Conservation (phyloP, 2,329 filamentous ascomycete species). For the Parascedosporium putredinis region DNA sequence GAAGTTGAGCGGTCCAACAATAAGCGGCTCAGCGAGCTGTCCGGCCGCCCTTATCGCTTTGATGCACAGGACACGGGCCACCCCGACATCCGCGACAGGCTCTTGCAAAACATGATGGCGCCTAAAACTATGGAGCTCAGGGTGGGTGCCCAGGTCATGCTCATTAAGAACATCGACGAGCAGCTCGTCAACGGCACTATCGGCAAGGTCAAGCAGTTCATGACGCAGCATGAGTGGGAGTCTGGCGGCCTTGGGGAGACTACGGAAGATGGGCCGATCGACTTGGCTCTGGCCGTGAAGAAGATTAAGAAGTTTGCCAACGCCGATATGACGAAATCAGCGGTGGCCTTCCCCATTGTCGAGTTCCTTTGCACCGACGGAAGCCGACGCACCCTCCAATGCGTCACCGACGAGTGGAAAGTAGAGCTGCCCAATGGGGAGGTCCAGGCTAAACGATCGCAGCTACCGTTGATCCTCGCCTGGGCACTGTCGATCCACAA, state of each 20-base stretch:
- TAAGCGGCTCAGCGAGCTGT: constrained; percentile 59
- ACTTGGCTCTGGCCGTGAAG: constrained; percentile 39
- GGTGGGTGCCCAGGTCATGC: constrained; percentile 91
- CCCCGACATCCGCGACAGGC: constrained; percentile 57
- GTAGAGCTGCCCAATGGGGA: constrained; percentile 94
- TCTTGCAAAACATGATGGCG: constrained; percentile 88
- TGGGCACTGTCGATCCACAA: constrained; percentile 99
- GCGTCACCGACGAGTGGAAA: constrained; percentile 84
- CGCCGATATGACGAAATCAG: constrained; percentile 27
- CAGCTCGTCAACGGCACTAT: constrained; percentile 88
- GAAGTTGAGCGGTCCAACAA: constrained; percentile 87
- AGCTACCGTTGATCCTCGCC: constrained; percentile 81
- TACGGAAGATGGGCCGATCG: constrained; percentile 27
- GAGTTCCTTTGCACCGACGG: constrained; percentile 72
- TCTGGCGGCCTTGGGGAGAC: constrained; percentile 33
- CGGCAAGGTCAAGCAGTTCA: constrained; percentile 75
- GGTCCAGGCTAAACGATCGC: constrained; percentile 74
- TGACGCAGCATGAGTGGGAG: constrained; percentile 36
- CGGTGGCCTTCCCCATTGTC: constrained; percentile 68
- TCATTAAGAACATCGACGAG: constrained; percentile 99
- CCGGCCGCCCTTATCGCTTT: constrained; percentile 58
- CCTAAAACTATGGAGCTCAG: constrained; percentile 72
- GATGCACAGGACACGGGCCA: constrained; percentile 72
- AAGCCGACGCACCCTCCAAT: constrained; percentile 46
- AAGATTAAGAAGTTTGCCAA: constrained; percentile 43